A percentile compares a stretch with the other conserved stretches of the same genome.
These are phyloP conservation scores for Syncephalastrum monosporum DNA, from an alignment of 371 early-diverging fungal species.

Conservation along the genomic window DNA sequence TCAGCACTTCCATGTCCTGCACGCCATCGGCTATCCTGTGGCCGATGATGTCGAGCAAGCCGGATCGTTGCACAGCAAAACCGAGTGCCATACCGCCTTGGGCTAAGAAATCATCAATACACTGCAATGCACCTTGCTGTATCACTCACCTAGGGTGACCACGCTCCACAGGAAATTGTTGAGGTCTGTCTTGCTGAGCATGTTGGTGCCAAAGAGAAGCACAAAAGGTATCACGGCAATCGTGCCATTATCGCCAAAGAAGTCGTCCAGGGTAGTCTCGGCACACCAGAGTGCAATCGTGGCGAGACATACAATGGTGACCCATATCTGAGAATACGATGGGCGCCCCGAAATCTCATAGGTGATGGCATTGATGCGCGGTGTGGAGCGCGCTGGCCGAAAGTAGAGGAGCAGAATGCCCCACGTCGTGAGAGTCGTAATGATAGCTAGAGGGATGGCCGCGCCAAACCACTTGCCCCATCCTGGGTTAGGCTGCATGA, in stretches of 20 bases:
- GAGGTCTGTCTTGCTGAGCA: conserved; percentile 92
- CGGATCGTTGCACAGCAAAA: conserved; percentile 85
- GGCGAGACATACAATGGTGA: conserved; percentile 52
- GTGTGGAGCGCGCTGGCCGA: conserved; percentile 50
- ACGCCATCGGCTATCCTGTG: conserved; percentile 59
- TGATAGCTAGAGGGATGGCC: conserved; percentile 68
- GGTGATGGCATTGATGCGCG: conserved; percentile 33
- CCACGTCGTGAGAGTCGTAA: conserved; percentile 79
- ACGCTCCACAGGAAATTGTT: conserved; percentile 92
- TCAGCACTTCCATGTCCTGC: conserved; percentile 56
- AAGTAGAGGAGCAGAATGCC: conserved; percentile 65
- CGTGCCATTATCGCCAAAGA: conserved; percentile 90
- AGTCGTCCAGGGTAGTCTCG: conserved; percentile 61
- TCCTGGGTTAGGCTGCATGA: conserved; percentile 82
- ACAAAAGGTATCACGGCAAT: conserved; percentile 89
- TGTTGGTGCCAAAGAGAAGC: conserved; percentile 82
- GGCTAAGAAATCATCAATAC: conserved; percentile 55
- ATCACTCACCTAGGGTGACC: conserved; percentile 46
- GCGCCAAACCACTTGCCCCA: conserved; percentile 85
- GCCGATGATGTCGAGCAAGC: conserved; percentile 58
- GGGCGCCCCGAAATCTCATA: no score
- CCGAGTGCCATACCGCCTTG: conserved; percentile 92
- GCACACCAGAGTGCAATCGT: conserved; percentile 90
- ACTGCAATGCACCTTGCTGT: neutral
- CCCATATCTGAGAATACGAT: conserved; percentile 43